Evolutionary conservation across 2,329 filamentous ascomycete species (phyloP), one percentile per base, ranked within the genome.

Genomic region (Didymella lethalis): DNA sequence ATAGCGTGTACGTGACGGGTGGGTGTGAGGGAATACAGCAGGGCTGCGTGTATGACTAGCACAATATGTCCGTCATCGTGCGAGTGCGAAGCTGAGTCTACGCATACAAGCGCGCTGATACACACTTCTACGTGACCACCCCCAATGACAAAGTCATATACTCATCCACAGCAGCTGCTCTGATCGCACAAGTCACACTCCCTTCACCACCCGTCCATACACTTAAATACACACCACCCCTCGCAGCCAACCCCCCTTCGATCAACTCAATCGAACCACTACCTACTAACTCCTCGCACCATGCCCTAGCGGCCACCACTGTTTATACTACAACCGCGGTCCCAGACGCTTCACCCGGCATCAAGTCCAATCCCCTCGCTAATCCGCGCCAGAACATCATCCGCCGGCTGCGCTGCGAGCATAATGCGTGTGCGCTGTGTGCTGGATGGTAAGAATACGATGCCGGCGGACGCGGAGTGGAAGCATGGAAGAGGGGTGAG

Each of bases 291-390:
- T 23, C 2, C 23, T 2, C 23, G 3, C 7, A 11, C 31, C 12
- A 60, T 56, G 57, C 43, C 47, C 43, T 60, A 52, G 57, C 53
- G 48, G 57, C 48, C 51, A 48, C 31, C 29, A 18, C 36, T 56
- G 57, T 36, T 16, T 11, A 4, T 40, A 54, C 36, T 31, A 47
- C 34, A 59, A 59, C 25, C 51, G 41, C n/a, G 47, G 31, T 40
- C 3, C 28, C 47, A 38, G 34, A 8, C 47, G 51, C 49, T 4
- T 12, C 36, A 20, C 10, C 4, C 18, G 7, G 5, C 10, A 23
- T 10, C 36, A 2, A 34, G 23, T 23, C 23, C 23, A 23, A 23
- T 23, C 23, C 23, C 23, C 23, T 23, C n/a, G 34, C 16, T 14
- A 36, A 45, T 0, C 55, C 55, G 14, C 53, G 55, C n/a, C 55